Base-by-base conservation (phyloP, 2,329 filamentous ascomycete species). In the Annulohypoxylon truncatum region DNA sequence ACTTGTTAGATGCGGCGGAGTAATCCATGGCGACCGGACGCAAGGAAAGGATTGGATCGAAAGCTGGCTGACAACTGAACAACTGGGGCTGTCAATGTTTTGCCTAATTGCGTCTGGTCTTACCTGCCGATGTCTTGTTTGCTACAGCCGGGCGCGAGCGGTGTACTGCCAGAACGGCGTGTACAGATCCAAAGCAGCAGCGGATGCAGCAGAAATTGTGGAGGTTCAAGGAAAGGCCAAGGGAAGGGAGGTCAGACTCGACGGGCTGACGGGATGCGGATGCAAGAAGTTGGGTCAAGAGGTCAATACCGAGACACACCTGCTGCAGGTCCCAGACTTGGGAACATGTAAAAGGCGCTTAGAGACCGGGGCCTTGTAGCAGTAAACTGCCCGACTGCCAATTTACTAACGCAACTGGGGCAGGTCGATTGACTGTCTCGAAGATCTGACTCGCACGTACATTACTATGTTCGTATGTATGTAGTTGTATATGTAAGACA, bases 1-100 rank as follows among this genome's bases (percentile, higher is more conserved):
- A 40, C 44, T 65, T 70, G 15, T 33, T 58, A 50, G 69, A 68
- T 29, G 52, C 54, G 13, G 67, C 38, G 40, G 64, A 29, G 56
- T 68, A 69, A 63, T 73, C 72, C 72, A 74, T 74, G 31, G 63
- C 57, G 15, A 48, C 24, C 53, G 60, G 61, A 66, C 40, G 69
- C 62, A 61, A 61, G 64, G 62, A 62, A 58, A 63, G 20, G 44
- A 15, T 28, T 26, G 42, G 20, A 26, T 46, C 20, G 42, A 46
- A 51, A 52, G 55, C 51, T 40, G 51, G 46, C 59, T 47, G 51
- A 46, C 56, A 46, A 64, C 59, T 62, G 58, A 69, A 52, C 51
- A 42, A 42, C 58, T 58, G 58, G 61, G 58, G 64, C 67, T 48
- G 61, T 58, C 3, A 56, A 61, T 61, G 52, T 66, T 69, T 65